Evolutionary conservation across 305 asterid species (phyloP).

Genomic region (Nicotiana rustica): DNA sequence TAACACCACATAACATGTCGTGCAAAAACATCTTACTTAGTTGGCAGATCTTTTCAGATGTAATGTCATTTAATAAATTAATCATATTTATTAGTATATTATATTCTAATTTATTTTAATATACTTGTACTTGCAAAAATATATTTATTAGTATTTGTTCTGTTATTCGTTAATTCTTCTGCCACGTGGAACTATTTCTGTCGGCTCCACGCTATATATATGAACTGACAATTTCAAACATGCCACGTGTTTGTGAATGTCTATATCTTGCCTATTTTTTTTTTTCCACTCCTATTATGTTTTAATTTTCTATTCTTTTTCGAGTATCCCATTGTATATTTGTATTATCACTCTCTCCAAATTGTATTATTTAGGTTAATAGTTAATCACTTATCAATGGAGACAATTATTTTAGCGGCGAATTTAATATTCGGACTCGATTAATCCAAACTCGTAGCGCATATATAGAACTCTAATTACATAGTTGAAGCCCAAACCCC

Average conservation of each 20-base stretch:
- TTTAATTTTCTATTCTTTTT: too few relatives aligned
- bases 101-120: not conserved
- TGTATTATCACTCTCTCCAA: not conserved
- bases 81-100: slow-evolving; percentile 3
- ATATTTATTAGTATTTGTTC: not conserved
- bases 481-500: too few relatives aligned
- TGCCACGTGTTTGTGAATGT: not conserved
- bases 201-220: not conserved
- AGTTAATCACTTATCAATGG: not conserved
- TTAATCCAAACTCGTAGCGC: too few relatives aligned
- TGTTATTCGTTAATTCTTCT: not conserved
- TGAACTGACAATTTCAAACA: not conserved
- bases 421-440: too few relatives aligned
- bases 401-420: not conserved
- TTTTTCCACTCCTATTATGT: too few relatives aligned
- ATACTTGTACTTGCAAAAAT: not conserved
- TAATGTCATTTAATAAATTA: slow-evolving; percentile 24
- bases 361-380: not conserved
- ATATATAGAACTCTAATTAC: too few relatives aligned
- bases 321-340: not conserved
- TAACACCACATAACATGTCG: slow-evolving; percentile 53
- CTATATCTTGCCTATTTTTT: not conserved
- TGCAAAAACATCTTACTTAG: slow-evolving; percentile 41
- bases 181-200: not conserved
- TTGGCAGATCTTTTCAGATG: slow-evolving; percentile 64